Evolutionary conservation across 371 early-diverging fungal species (phyloP), one percentile per base, ranked within the genome.

Genomic region (Gilbertella persicaria): DNA sequence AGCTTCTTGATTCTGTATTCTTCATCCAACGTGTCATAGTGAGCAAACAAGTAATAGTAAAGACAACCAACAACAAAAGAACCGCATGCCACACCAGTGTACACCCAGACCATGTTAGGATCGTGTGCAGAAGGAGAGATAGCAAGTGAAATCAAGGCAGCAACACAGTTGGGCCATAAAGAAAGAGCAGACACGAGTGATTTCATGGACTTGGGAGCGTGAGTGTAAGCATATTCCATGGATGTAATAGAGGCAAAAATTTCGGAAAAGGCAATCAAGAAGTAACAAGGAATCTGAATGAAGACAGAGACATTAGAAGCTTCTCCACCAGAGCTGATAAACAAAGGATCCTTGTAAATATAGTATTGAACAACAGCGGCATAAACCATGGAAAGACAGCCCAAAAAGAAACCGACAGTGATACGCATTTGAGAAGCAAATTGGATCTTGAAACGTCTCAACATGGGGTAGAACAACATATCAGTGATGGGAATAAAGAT

Each of bases 401-500:
- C 80, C 16, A 88, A 53, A 33, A 77, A 51, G 67, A 90, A 88
- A 14, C 91, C 91, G 14, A 80, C 17, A 14, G 72, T 72, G 39
- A 72, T 72, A 46, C 72, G 72, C 23, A 40, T 37, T 46, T 72
- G 72, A 35, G 66, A 46, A 13, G 49, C 47, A 37, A 72, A 60
- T 21, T 60, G 55, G 40, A 72, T 62, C 21, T 61, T 63, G 30
- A 37, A 29, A 17, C 71, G 79, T 43, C 83, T 78, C 45, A 90
- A 64, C 6, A 71, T 42, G 7, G 91, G 91, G 69, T 83, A 89
- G 44, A 90, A 23, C 25, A 83, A 26, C 26, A 58, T 42, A 60
- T 90, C 90, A 30, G 81, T 76, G 35, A 88, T 69, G 17, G 91
- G 91, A 40, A 89, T 84, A 36, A 84, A 74, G 33, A 89, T 72